A percentile compares a stretch with the other conserved stretches of the same genome.
These are phyloP conservation scores for Tulasnella sp. DNA, from an alignment of 768 basidiomycete species.

Conservation along the genomic window DNA sequence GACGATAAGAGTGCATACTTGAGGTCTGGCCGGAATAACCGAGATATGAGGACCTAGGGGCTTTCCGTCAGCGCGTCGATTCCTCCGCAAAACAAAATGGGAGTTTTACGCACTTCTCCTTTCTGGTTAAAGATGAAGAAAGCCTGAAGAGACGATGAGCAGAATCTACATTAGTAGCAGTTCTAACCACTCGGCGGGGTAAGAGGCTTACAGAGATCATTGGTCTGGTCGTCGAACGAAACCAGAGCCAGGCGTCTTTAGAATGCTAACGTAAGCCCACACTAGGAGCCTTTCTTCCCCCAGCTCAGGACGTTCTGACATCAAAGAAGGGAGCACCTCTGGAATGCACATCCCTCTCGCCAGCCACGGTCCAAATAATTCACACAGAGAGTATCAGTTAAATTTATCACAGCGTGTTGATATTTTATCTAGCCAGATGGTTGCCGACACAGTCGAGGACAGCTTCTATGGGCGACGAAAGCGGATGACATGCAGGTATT, in stretches of 20 bases:
- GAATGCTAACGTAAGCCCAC: not conserved
- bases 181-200: not conserved
- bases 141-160: constrained; percentile 41
- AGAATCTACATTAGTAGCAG: not conserved
- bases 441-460: not conserved
- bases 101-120: constrained; percentile 61
- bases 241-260: not conserved
- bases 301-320: too few species aligned
- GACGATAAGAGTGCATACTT: constrained; percentile 46
- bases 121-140: constrained; percentile 99
- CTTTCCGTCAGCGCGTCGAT: not conserved
- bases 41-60: constrained; percentile 80
- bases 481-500: constrained; percentile 61
- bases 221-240: constrained; percentile 10
- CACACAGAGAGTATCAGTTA: too few species aligned
- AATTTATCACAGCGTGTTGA: too few species aligned
- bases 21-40: constrained; percentile 92
- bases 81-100: not conserved
- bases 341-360: too few species aligned
- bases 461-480: constrained; percentile 27
- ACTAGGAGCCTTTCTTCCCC: not conserved
- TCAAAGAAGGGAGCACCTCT: too few species aligned
- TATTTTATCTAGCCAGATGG: too few species aligned
- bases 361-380: too few species aligned
- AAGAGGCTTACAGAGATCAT: constrained; percentile 43